Conservation (phyloP, 192 early-diverging fungal genomes). For the Phlyctochytrium arcticum region DNA sequence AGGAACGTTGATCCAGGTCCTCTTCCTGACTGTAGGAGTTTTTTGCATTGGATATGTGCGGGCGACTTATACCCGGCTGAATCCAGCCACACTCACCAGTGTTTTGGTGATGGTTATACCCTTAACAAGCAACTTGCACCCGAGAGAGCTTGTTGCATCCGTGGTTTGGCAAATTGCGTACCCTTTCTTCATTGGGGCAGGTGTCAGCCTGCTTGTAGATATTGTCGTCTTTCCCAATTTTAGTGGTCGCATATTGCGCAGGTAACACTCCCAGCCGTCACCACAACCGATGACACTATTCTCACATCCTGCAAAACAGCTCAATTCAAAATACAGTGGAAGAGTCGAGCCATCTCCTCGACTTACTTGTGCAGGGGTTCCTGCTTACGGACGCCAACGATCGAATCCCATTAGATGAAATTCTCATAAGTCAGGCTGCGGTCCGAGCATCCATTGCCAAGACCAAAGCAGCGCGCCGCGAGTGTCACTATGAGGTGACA, state of each 20-base stretch:
- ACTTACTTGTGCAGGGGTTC: conserved; percentile 12
- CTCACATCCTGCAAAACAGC: not conserved
- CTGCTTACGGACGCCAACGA: not conserved
- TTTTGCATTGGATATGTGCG: conserved; percentile 18
- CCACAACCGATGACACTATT: not conserved
- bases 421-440: conserved; percentile 9
- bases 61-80: not conserved
- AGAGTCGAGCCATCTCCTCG: conserved; percentile 11
- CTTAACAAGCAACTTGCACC: not conserved
- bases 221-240: conserved; percentile 15
- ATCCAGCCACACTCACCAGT: not conserved
- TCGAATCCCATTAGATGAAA: conserved; percentile 10
- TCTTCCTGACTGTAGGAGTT: not conserved
- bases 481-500: conserved; percentile 20
- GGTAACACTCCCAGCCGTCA: no score
- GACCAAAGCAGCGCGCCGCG: conserved; percentile 21
- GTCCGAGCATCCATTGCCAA: conserved; percentile 8
- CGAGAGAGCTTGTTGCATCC: not conserved
- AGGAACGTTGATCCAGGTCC: conserved; percentile 4
- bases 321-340: conserved; percentile 16
- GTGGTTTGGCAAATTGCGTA: conserved; percentile 1
- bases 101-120: conserved; percentile 8
- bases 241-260: conserved; percentile 6
- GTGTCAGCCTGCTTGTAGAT: conserved; percentile 8
- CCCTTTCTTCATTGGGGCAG: conserved; percentile 8